phyloP scores from a whole-genome alignment of 371 early-diverging fungal genomes.

The Blakeslea trispora region DNA sequence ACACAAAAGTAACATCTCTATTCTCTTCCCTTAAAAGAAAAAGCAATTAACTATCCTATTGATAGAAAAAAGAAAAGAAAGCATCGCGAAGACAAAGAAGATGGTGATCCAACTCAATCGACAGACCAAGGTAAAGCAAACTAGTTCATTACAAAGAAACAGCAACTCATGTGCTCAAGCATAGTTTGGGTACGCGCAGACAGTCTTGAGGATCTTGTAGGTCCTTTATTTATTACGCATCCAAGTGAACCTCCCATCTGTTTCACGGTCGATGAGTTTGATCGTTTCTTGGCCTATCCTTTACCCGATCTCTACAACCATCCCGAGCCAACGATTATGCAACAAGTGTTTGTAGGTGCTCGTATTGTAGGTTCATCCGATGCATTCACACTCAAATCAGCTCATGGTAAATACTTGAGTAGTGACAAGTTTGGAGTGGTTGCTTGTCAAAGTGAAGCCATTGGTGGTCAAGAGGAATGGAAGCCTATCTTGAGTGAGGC shows the following conservation, averaged over 20 bases:
- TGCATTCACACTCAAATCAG: constrained; percentile 66
- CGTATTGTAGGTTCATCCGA: constrained; percentile 55
- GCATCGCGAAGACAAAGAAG: constrained; percentile 37
- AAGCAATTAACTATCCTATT: neutral
- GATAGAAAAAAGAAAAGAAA: constrained; percentile 66
- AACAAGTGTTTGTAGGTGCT: constrained; percentile 74
- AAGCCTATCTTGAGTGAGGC: constrained; percentile 67
- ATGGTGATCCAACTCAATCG: constrained; percentile 26
- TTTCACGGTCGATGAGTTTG: constrained; percentile 56
- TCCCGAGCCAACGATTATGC: constrained; percentile 66
- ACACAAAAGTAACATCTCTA: constrained; percentile 38
- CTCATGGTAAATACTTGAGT: constrained; percentile 69
- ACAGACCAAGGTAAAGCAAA: constrained; percentile 42
- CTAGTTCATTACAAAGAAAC: neutral
- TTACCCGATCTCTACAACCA: constrained; percentile 30
- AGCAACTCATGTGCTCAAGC: too few relatives aligned
- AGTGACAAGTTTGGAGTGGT: constrained; percentile 86
- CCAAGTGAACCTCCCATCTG: constrained; percentile 69
- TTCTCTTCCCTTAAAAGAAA: neutral
- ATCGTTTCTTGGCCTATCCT: constrained; percentile 51
- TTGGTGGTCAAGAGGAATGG: constrained; percentile 85
- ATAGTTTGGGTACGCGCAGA: constrained; percentile 74
- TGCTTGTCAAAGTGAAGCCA: constrained; percentile 70
- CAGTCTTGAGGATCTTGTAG: constrained; percentile 63
- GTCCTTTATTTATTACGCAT: constrained; percentile 71